Percentiles rank a stretch among this genome's conserved stretches.
Evolutionary conservation across 768 basidiomycete species (phyloP).

Genomic region (Termitomyces heimii): DNA sequence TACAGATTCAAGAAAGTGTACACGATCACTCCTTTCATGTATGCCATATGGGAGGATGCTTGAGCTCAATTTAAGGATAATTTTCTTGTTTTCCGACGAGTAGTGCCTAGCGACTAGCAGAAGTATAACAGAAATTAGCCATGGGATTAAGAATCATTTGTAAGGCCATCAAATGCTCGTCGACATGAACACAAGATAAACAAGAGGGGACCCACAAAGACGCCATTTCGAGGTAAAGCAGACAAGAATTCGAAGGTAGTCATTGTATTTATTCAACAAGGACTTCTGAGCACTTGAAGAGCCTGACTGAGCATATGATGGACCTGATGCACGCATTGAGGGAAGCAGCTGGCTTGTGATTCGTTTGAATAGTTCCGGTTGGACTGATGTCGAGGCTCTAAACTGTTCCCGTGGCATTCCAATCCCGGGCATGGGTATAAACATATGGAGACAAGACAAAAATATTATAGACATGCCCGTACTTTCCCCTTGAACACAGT

Average conservation of each 20-base stretch:
- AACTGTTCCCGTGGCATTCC: background rate
- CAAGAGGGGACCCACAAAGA: background rate
- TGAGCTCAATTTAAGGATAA: background rate
- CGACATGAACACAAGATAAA: background rate
- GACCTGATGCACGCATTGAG: background rate
- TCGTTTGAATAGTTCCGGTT: background rate
- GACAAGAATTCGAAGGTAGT: background rate
- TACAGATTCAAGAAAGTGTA: background rate
- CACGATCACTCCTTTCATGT: background rate
- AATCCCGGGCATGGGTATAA: background rate
- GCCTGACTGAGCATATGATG: background rate
- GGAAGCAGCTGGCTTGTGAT: background rate
- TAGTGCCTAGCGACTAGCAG: too few relatives aligned
- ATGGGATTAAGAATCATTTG: background rate
- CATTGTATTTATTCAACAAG: background rate
- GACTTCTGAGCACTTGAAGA: background rate
- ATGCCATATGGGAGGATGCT: background rate
- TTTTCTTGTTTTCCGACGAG: background rate
- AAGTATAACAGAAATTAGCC: background rate
- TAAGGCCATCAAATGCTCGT: background rate
- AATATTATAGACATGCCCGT: background rate
- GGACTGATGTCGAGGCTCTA: background rate
- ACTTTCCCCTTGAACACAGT: background rate
- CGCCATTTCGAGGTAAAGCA: background rate
- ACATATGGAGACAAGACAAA: background rate